phyloP scores from a whole-genome alignment of 768 basidiomycete species.

The Floccularia luteovirens region DNA sequence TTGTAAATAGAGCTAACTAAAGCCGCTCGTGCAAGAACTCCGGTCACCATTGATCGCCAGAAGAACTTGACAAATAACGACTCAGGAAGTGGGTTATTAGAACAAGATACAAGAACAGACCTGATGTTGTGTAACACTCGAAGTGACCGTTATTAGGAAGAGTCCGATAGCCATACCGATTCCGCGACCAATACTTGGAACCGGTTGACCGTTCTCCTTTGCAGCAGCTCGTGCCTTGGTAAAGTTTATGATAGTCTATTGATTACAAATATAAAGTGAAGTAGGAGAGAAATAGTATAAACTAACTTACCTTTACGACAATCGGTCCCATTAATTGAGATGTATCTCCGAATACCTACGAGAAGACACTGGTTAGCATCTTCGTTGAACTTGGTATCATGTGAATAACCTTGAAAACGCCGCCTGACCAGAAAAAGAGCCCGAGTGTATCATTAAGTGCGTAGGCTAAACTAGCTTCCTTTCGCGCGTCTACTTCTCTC shows the following conservation, averaged over 20 bases:
- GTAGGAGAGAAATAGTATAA: not conserved
- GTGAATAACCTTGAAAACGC: conserved; percentile 42
- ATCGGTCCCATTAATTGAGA: conserved; percentile 57
- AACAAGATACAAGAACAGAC: conserved; percentile 17
- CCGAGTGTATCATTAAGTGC: conserved; percentile 57
- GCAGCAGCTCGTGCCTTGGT: conserved; percentile 39
- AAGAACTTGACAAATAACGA: conserved; percentile 55
- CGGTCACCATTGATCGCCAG: conserved; percentile 61
- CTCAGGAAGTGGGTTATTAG: not conserved
- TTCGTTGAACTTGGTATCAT: not conserved
- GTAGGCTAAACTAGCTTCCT: conserved; percentile 46
- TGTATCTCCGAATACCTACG: conserved; percentile 53
- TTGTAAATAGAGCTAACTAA: conserved; percentile 68
- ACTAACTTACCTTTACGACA: conserved; percentile 38
- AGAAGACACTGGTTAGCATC: conserved; percentile 1
- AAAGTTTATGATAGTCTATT: conserved; percentile 53
- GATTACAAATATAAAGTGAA: not conserved
- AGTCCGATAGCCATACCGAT: conserved; percentile 53
- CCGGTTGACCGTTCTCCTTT: conserved; percentile 20
- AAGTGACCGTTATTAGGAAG: conserved; percentile 36
- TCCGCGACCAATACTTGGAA: conserved; percentile 42
- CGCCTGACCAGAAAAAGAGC: conserved; percentile 54
- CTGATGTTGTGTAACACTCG: conserved; percentile 59
- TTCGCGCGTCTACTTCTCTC: conserved; percentile 35
- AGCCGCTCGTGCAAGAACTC: conserved; percentile 56